A percentile compares a stretch with the other conserved stretches of the same genome.
These are phyloP conservation scores for Tylopilus intermedius DNA, from an alignment of 768 basidiomycete species.

Conservation along the genomic window DNA sequence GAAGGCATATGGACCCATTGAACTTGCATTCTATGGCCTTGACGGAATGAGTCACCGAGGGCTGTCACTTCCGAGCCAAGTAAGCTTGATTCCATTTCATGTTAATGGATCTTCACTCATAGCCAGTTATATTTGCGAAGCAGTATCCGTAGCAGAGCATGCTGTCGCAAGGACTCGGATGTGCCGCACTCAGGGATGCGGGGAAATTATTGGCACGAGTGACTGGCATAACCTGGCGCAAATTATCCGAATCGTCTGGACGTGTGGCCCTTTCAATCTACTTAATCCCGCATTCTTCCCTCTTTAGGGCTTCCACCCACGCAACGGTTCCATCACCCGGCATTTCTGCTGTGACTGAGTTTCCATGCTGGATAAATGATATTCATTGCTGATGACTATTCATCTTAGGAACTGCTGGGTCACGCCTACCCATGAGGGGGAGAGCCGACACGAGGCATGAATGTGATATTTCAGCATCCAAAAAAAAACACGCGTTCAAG, in stretches of 20 bases:
- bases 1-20: slow-evolving; percentile 2
- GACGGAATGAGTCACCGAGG: too few species aligned
- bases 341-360: slow-evolving; percentile 13
- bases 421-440: slow-evolving; percentile 12
- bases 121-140: slow-evolving; percentile 5
- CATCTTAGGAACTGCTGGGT: slow-evolving; percentile 5
- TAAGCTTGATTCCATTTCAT: slow-evolving; percentile 6
- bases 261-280: slow-evolving; percentile 10
- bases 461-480: not conserved
- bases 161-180: not conserved
- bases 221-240: slow-evolving; percentile 1
- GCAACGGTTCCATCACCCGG: slow-evolving; percentile 6
- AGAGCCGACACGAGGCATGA: slow-evolving; percentile 16
- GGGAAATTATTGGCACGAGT: slow-evolving; percentile 1
- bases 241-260: not conserved
- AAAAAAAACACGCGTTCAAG: not conserved
- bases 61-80: not conserved
- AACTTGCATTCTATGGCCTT: slow-evolving; percentile 9
- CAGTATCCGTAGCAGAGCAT: slow-evolving; percentile 1
- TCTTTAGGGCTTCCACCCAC: slow-evolving; percentile 16
- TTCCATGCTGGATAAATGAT: slow-evolving; percentile 1
- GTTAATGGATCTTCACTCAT: not conserved
- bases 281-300: slow-evolving; percentile 23
- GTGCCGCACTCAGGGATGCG: not conserved
- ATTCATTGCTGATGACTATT: slow-evolving; percentile 7